phyloP scores from a whole-genome alignment of 2,329 filamentous ascomycete genomes.

The Ceratocystis colombiana region DNA sequence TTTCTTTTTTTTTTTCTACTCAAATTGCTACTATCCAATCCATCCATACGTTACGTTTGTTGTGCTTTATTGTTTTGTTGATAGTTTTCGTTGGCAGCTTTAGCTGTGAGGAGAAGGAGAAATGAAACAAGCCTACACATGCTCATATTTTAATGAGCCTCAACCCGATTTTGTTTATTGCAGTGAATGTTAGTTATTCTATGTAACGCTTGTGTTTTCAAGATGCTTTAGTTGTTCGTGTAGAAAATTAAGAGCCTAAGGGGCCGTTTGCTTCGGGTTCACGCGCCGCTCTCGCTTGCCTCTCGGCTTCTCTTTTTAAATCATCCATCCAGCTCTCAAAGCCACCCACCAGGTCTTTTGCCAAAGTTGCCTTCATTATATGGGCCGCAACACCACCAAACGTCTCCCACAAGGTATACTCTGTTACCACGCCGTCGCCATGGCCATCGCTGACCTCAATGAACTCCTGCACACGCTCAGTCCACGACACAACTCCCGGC shows the following conservation, averaged over 20 bases:
- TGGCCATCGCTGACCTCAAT: constrained; percentile 26
- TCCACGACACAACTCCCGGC: constrained; percentile 30
- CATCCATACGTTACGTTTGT: neutral
- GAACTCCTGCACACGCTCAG: constrained; percentile 39
- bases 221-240: too few species aligned
- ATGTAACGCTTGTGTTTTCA: too few species aligned
- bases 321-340: constrained; percentile 36
- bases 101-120: neutral
- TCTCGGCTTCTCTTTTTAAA: constrained; percentile 31
- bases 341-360: constrained; percentile 31
- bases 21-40: constrained; percentile 3
- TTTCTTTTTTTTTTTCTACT: neutral
- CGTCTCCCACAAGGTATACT: constrained; percentile 39
- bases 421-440: constrained; percentile 29
- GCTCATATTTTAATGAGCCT: too few species aligned
- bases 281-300: neutral
- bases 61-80: neutral
- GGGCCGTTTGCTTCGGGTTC: too few species aligned
- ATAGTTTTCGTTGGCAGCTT: neutral
- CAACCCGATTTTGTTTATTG: too few species aligned
- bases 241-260: too few species aligned
- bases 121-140: neutral
- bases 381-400: constrained; percentile 36
- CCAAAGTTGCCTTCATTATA: constrained; percentile 32
- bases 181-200: too few species aligned